Base-by-base conservation (phyloP, 139 green algal species). In the Ulvella scutata region DNA sequence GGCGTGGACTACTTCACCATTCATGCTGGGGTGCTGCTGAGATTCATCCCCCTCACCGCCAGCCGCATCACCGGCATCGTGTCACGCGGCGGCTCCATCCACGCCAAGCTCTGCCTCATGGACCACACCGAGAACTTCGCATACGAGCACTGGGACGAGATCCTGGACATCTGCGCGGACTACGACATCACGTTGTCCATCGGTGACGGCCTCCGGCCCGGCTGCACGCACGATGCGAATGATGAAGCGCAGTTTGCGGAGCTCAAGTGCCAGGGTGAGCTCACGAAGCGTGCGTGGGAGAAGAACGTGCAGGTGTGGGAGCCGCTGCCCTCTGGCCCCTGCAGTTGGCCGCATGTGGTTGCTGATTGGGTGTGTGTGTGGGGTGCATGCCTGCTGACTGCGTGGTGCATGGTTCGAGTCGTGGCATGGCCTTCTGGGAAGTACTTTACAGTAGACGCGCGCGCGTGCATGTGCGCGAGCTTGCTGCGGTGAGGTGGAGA, bases 1-100 rank as follows among this genome's bases (percentile, higher is more conserved):
- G 93, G 93, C 35, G 93, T 98, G 9, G 93, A 98, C 82, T 98
- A 98, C 85, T 98, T 88, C 76, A 98, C 93, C 62, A 98, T 98
- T 80, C 93, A 98, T 78, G 93, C 93, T 2, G 93, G 92, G 33
- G 93, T 98, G 60, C 85, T 96, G 75, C 86, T 98, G 76, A 82
- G 85, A 39, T 90, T 92, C 82, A 89, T 98, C 43, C 93, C 91
- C 3, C 85, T 96, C 31, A 98, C 93, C 3, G 91, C 88, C 43
- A 87, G 89, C 35, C 87, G 93, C 76, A 76, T 98, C 40, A 98
- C 93, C 1, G 93, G 93, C 73, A 98, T 98, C 76, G 93, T 98
- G 59, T 91, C 80, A 3, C 88, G 93, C 39, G 93, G 93, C 37
- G 93, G 93, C 40, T 94, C 88, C 36, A 98, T 98, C 76, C 93